A percentile compares a stretch with the other conserved stretches of the same genome.
Evolutionary conservation across 768 basidiomycete genomes (phyloP).

Genomic region (Lactarius indigo): DNA sequence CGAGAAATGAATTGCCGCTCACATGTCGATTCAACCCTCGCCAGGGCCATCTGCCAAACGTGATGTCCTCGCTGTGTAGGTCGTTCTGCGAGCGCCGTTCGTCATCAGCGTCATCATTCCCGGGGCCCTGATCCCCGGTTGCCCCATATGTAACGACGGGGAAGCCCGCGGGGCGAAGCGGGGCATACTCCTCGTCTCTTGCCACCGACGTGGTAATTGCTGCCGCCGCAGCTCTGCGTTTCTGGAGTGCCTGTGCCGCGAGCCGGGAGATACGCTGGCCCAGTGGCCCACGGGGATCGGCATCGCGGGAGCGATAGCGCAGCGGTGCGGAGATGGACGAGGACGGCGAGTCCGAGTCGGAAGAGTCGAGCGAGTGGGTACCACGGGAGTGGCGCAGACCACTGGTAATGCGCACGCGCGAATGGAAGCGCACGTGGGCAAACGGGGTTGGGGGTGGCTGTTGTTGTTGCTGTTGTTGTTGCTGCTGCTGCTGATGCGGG

Average conservation of each 20-base stretch:
- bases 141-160: constrained; percentile 25
- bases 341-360: constrained; percentile 40
- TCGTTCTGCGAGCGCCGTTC: constrained; percentile 30
- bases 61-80: constrained; percentile 45
- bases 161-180: constrained; percentile 10
- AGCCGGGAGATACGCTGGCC: constrained; percentile 49
- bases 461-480: neutral
- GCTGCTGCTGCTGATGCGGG: neutral
- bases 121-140: constrained; percentile 25
- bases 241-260: constrained; percentile 27
- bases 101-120: constrained; percentile 28
- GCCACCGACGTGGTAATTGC: neutral
- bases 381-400: constrained; percentile 53
- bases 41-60: constrained; percentile 65
- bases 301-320: constrained; percentile 49
- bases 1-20: constrained; percentile 30
- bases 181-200: constrained; percentile 13
- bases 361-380: constrained; percentile 19
- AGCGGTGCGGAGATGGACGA: constrained; percentile 83
- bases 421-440: constrained; percentile 59
- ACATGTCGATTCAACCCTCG: constrained; percentile 70
- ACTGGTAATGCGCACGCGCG: constrained; percentile 74
- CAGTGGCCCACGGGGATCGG: constrained; percentile 56
- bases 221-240: constrained; percentile 8
- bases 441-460: constrained; percentile 10